Conservation (phyloP, 1,284 basidiomycete species). For the Malassezia vespertilionis region DNA sequence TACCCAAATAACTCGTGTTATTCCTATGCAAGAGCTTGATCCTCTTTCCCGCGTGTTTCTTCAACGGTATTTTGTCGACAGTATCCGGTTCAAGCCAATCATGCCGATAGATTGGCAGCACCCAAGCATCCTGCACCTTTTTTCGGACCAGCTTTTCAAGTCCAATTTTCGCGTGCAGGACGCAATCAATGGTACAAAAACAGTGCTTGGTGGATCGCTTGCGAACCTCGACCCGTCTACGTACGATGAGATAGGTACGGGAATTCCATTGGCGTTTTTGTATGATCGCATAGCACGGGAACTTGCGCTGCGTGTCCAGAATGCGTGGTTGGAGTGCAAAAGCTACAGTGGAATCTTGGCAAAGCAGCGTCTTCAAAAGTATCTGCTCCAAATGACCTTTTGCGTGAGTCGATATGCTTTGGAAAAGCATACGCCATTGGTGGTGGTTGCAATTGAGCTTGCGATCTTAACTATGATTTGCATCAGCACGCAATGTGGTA, state of each 20-base stretch:
- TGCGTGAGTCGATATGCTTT: conserved; percentile 8
- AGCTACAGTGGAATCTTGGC: not conserved
- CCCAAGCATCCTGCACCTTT: not conserved
- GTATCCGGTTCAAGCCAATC: too few relatives aligned
- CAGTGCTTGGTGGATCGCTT: not conserved
- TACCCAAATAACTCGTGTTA: too few relatives aligned
- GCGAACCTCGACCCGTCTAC: not conserved
- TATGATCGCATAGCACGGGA: conserved; percentile 11
- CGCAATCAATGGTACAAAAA: conserved; percentile 1
- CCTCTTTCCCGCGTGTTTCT: too few relatives aligned
- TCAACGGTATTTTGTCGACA: too few relatives aligned
- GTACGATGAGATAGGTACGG: not conserved
- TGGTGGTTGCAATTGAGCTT: conserved; percentile 10
- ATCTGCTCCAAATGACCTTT: conserved; percentile 5
- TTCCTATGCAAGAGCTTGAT: too few relatives aligned
- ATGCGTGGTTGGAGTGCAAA: conserved; percentile 6
- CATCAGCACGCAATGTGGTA: conserved; percentile 2
- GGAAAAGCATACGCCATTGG: not conserved
- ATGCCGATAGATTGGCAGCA: conserved; percentile 4
- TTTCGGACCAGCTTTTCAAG: not conserved
- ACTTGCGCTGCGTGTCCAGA: not conserved
- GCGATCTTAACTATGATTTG: conserved; percentile 8
- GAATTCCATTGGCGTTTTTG: conserved; percentile 1
- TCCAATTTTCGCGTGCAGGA: not conserved
- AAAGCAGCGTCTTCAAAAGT: conserved; percentile 1